phyloP scores from a whole-genome alignment of 108 stramenopile genomes.

The Tribonema minus region DNA sequence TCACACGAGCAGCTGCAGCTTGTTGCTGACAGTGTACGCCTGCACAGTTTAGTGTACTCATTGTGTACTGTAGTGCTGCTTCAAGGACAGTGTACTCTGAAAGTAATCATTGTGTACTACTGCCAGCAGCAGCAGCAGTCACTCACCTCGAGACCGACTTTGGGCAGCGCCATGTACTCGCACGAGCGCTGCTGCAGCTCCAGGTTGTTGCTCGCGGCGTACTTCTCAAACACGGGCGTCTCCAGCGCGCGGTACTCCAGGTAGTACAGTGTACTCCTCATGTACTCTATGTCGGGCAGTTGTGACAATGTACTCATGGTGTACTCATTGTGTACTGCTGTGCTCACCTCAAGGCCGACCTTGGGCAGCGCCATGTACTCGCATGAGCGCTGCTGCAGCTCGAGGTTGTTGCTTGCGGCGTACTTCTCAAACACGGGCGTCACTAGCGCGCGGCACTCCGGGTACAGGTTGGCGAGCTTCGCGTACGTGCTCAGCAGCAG shows the following conservation, averaged over 20 bases:
- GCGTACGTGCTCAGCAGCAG: constrained; percentile 87
- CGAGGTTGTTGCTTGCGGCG: constrained; percentile 15
- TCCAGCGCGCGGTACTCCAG: no score
- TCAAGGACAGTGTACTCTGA: no score
- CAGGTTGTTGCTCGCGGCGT: constrained; percentile 13
- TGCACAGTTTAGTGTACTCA: no score
- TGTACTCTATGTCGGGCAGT: no score
- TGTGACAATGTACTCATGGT: no score
- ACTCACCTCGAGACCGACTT: constrained; percentile 14
- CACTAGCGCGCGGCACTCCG: constrained; percentile 72
- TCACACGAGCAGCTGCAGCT: no score
- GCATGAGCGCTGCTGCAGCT: constrained; percentile 42
- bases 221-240: constrained; percentile 23
- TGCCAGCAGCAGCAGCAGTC: no score
- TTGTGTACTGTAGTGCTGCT: no score
- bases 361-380: constrained; percentile 28
- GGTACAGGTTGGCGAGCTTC: constrained; percentile 89
- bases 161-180: constrained; percentile 31
- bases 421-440: constrained; percentile 20
- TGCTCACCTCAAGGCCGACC: constrained; percentile 10
- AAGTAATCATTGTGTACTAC: no score
- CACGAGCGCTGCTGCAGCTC: constrained; percentile 42
- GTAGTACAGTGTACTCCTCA: no score
- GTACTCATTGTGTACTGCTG: no score
- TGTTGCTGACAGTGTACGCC: no score